Conservation (phyloP, 1,139 yeast genomes). For the Candida neerlandica region DNA sequence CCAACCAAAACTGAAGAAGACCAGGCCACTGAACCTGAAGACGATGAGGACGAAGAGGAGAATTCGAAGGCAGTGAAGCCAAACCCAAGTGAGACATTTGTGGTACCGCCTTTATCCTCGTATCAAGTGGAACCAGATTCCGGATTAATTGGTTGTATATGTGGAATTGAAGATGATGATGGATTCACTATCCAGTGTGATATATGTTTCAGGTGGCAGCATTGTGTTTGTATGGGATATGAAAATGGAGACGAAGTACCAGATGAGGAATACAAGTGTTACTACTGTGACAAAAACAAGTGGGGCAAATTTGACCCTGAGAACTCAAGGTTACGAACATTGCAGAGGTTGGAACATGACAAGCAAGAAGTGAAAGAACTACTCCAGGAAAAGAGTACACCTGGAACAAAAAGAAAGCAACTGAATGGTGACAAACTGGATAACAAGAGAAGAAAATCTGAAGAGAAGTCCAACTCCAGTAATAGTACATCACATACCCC, state of each 20-base stretch:
- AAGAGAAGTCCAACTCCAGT: slow-evolving; percentile 14
- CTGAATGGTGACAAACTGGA: slow-evolving; percentile 30
- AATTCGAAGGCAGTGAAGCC: not conserved
- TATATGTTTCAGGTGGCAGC: slow-evolving; percentile 91
- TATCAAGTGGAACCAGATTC: slow-evolving; percentile 77
- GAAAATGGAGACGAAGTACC: slow-evolving; percentile 75
- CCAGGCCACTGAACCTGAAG: slow-evolving; percentile 21
- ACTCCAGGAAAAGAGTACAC: slow-evolving; percentile 6
- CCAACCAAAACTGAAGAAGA: slow-evolving; percentile 13
- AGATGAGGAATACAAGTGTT: slow-evolving; percentile 77
- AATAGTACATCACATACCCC: slow-evolving; percentile 5
- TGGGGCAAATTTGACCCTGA: slow-evolving; percentile 56
- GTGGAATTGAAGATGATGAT: slow-evolving; percentile 89
- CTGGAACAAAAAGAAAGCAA: slow-evolving; percentile 27
- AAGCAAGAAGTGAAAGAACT: slow-evolving; percentile 7
- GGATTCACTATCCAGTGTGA: slow-evolving; percentile 96
- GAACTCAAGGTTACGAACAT: slow-evolving; percentile 35
- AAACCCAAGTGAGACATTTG: not conserved
- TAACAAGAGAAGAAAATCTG: slow-evolving; percentile 24
- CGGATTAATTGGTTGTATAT: slow-evolving; percentile 86
- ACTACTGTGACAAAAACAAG: slow-evolving; percentile 63
- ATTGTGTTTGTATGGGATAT: slow-evolving; percentile 85
- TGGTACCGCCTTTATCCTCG: slow-evolving; percentile 37
- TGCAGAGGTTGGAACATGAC: slow-evolving; percentile 32
- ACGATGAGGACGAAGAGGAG: slow-evolving; percentile 19